Conservation (phyloP, 2,329 filamentous ascomycete species). For the Colletotrichum neosansevieriae region DNA sequence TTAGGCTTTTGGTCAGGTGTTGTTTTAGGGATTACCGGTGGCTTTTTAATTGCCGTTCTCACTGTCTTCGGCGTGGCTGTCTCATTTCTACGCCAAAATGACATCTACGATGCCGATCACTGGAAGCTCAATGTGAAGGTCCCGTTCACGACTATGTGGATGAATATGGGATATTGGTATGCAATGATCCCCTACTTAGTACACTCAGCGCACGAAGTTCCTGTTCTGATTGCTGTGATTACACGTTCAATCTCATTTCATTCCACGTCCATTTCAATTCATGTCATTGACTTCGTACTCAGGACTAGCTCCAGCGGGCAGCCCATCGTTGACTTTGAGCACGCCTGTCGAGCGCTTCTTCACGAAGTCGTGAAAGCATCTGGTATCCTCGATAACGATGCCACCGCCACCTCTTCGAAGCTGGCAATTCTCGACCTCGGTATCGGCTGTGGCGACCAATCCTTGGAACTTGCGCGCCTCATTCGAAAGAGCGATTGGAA, state of each 20-base stretch:
- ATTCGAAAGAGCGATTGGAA: conserved; percentile 42
- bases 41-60: conserved; percentile 42
- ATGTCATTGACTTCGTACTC: conserved; percentile 26
- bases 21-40: conserved; percentile 35
- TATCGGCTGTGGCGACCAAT: conserved; percentile 71
- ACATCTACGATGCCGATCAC: conserved; percentile 65
- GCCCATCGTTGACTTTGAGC: conserved; percentile 53
- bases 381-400: conserved; percentile 49
- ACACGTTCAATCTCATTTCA: neutral
- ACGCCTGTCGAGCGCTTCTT: conserved; percentile 63
- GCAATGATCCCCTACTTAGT: conserved; percentile 40
- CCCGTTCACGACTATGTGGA: conserved; percentile 67
- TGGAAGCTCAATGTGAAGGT: conserved; percentile 65
- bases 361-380: conserved; percentile 59
- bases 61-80: conserved; percentile 40
- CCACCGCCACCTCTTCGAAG: conserved; percentile 11
- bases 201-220: too few species aligned
- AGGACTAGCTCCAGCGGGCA: conserved; percentile 48
- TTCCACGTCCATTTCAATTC: neutral
- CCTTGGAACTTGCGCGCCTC: conserved; percentile 55
- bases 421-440: conserved; percentile 65
- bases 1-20: conserved; percentile 12
- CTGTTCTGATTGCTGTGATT: neutral
- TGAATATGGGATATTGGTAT: conserved; percentile 73
- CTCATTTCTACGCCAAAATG: conserved; percentile 44